phyloP scores from a whole-genome alignment of 306 rosid species.

The Vicia villosa region DNA sequence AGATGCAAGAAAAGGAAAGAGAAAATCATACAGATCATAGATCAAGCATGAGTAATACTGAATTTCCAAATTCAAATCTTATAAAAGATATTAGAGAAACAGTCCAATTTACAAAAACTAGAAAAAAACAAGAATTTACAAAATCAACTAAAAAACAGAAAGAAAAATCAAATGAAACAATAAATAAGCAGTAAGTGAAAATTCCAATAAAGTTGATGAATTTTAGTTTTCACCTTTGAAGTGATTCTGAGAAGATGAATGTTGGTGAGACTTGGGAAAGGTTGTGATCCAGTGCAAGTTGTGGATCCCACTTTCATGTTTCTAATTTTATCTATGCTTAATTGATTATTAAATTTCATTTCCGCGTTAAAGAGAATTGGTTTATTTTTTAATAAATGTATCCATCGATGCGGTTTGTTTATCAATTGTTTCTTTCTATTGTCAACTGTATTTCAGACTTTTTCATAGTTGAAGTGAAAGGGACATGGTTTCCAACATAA shows the following conservation, averaged over 20 bases:
- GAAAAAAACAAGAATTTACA: background rate
- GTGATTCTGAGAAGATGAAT: background rate
- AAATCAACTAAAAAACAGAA: background rate
- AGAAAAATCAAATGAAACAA: background rate
- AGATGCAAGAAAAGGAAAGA: background rate
- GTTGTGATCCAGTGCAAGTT: slow-evolving; percentile 14
- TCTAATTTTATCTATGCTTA: background rate
- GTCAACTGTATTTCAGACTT: slow-evolving; percentile 16
- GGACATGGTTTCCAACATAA: background rate
- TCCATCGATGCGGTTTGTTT: no score
- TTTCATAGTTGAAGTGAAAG: background rate
- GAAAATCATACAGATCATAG: background rate
- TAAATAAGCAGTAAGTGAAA: background rate
- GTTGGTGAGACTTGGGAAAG: slow-evolving; percentile 14
- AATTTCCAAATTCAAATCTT: background rate
- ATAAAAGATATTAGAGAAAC: background rate
- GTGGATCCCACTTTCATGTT: slow-evolving; percentile 26
- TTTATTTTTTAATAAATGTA: background rate
- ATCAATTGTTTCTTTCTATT: background rate
- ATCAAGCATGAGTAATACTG: background rate
- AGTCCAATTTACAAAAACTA: background rate
- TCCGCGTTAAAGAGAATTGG: background rate
- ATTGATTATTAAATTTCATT: background rate
- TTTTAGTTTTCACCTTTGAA: background rate
- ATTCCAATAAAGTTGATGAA: slow-evolving; percentile 25